phyloP scores from a whole-genome alignment of 306 rosid species.

The Prunus armeniaca region DNA sequence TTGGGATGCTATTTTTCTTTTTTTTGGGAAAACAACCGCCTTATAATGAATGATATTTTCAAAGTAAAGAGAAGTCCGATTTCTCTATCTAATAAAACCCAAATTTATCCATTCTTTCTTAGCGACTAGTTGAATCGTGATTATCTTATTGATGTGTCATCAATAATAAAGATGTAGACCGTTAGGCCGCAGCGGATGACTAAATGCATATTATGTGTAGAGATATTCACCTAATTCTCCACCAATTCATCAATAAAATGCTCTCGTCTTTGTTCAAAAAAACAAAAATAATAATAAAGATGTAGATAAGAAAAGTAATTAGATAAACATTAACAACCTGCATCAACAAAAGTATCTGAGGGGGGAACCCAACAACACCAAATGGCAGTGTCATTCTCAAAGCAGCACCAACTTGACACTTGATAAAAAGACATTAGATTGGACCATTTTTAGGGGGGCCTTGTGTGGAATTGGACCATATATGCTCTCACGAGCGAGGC shows the following conservation, averaged over 20 bases:
- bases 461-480: not conserved
- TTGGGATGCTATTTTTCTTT: too few relatives aligned
- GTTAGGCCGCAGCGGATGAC: rapidly evolving
- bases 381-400: not conserved
- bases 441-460: not conserved
- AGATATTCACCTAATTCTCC: too few relatives aligned
- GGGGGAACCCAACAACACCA: not conserved
- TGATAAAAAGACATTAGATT: not conserved
- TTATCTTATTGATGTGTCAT: not conserved
- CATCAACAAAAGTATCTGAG: not conserved
- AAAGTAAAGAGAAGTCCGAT: not conserved
- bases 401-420: not conserved
- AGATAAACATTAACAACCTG: not conserved
- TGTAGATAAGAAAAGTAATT: not conserved
- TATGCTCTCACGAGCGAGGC: not conserved
- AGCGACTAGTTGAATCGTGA: not conserved
- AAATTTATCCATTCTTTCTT: not conserved
- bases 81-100: not conserved
- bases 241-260: rapidly evolving
- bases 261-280: too few relatives aligned
- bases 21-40: too few relatives aligned
- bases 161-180: not conserved
- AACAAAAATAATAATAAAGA: too few relatives aligned
- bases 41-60: too few relatives aligned
- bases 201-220: rapidly evolving